Evolutionary conservation across 495 filamentous ascomycete genomes (phyloP).

Genomic region (Niebla homalea): DNA sequence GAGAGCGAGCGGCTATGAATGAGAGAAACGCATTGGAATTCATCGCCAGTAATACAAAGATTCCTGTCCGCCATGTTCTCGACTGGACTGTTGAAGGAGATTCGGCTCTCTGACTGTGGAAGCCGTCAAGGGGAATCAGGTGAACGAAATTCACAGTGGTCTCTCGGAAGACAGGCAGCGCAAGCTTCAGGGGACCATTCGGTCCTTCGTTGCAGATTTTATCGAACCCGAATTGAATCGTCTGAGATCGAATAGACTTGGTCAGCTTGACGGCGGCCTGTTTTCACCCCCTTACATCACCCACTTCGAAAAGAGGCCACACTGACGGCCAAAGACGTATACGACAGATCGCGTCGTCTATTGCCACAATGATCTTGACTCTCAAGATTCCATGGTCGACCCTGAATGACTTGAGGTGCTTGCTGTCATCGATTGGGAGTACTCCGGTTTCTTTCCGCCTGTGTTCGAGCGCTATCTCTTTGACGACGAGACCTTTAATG

Average conservation of each 20-base stretch:
- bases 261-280: not conserved
- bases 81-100: constrained; percentile 13
- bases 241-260: not conserved
- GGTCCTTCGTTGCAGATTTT: not conserved
- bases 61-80: constrained; percentile 20
- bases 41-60: constrained; percentile 20
- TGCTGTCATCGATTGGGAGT: constrained; percentile 27
- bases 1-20: not conserved
- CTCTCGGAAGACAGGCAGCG: not conserved
- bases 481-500: too few relatives aligned
- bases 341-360: constrained; percentile 17
- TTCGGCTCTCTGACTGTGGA: not conserved
- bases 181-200: not conserved
- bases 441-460: constrained; percentile 23
- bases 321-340: not conserved
- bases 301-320: not conserved
- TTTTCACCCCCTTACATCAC: not conserved
- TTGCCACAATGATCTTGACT: constrained; percentile 25
- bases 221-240: not conserved
- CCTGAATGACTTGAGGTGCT: constrained; percentile 21
- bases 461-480: constrained; percentile 8
- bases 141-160: not conserved
- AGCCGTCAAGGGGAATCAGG: not conserved
- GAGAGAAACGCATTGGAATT: constrained; percentile 14
- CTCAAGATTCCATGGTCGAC: constrained; percentile 23